Percentiles rank a stretch among this genome's conserved stretches.
These are phyloP conservation scores for Corynespora cassiicola DNA, from an alignment of 2,329 filamentous ascomycete genomes.

Conservation along the genomic window DNA sequence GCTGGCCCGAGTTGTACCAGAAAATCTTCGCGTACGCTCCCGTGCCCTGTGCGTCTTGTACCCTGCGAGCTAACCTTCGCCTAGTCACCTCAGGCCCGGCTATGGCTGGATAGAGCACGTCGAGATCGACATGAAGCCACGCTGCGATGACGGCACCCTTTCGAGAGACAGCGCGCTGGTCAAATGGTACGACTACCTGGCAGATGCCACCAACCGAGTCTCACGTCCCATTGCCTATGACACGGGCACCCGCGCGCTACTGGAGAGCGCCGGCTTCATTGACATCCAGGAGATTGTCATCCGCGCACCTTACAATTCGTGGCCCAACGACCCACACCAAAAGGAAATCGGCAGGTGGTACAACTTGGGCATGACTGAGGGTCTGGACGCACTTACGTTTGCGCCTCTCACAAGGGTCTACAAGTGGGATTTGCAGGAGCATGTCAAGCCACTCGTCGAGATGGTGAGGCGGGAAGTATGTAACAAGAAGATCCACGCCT, in stretches of 20 bases:
- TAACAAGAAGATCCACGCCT: slow-evolving; percentile 71
- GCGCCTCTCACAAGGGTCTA: slow-evolving; percentile 74
- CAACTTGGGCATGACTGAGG: slow-evolving; percentile 76
- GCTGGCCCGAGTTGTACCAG: slow-evolving; percentile 77
- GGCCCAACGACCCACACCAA: slow-evolving; percentile 69
- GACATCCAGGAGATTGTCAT: slow-evolving; percentile 77
- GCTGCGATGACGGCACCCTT: slow-evolving; percentile 71
- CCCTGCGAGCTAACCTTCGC: slow-evolving; percentile 26
- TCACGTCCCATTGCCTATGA: slow-evolving; percentile 72
- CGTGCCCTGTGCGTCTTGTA: slow-evolving; percentile 2
- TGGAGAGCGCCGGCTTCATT: slow-evolving; percentile 77
- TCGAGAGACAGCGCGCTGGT: slow-evolving; percentile 63
- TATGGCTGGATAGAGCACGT: slow-evolving; percentile 83
- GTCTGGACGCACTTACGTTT: slow-evolving; percentile 75
- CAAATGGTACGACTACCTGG: slow-evolving; percentile 74
- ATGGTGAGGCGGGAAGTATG: slow-evolving; percentile 73
- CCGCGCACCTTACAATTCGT: slow-evolving; percentile 75
- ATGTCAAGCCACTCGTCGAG: slow-evolving; percentile 68
- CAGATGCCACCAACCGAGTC: slow-evolving; percentile 70
- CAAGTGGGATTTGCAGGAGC: slow-evolving; percentile 62
- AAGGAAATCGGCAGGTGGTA: slow-evolving; percentile 82
- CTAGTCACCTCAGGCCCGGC: slow-evolving; percentile 77
- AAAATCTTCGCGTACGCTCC: slow-evolving; percentile 68
- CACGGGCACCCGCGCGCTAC: slow-evolving; percentile 63
- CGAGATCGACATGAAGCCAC: slow-evolving; percentile 83